Conservation (phyloP, 2,329 filamentous ascomycete species). For the Aspergillaceae sp. region DNA sequence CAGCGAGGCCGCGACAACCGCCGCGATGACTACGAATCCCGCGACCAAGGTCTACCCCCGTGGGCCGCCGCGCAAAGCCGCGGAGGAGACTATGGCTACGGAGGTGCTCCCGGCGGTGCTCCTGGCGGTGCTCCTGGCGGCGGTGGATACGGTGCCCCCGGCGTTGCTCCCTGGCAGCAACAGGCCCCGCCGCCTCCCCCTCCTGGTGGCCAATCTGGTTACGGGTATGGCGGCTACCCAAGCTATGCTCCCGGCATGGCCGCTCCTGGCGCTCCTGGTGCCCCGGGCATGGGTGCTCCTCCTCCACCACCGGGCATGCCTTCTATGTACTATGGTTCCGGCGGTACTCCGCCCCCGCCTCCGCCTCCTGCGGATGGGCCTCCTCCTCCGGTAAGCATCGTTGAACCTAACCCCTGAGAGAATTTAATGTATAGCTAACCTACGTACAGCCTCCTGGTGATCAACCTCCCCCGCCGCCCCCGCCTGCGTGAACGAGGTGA, state of each 20-base stretch:
- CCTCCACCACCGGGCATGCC: slow-evolving; percentile 41
- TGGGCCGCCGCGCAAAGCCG: slow-evolving; percentile 33
- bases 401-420: neutral
- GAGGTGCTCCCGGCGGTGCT: slow-evolving; percentile 37
- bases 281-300: slow-evolving; percentile 36
- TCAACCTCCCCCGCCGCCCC: slow-evolving; percentile 55
- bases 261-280: slow-evolving; percentile 51
- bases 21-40: slow-evolving; percentile 39
- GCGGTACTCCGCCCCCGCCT: slow-evolving; percentile 28
- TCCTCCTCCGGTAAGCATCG: slow-evolving; percentile 33
- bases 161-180: slow-evolving; percentile 55
- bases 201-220: slow-evolving; percentile 37
- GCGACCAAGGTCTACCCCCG: slow-evolving; percentile 30
- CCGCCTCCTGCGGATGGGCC: slow-evolving; percentile 36
- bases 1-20: slow-evolving; percentile 48
- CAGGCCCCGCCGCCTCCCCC: slow-evolving; percentile 39
- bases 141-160: slow-evolving; percentile 32
- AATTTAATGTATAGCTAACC: slow-evolving; percentile 10
- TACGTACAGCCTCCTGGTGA: slow-evolving; percentile 42
- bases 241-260: slow-evolving; percentile 41
- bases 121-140: slow-evolving; percentile 29
- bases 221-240: slow-evolving; percentile 50
- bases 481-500: slow-evolving; percentile 28
- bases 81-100: slow-evolving; percentile 37
- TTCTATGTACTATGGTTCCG: slow-evolving; percentile 31